Evolutionary conservation across 331 rosid genomes (phyloP).

Genomic region (Telfairia occidentalis): DNA sequence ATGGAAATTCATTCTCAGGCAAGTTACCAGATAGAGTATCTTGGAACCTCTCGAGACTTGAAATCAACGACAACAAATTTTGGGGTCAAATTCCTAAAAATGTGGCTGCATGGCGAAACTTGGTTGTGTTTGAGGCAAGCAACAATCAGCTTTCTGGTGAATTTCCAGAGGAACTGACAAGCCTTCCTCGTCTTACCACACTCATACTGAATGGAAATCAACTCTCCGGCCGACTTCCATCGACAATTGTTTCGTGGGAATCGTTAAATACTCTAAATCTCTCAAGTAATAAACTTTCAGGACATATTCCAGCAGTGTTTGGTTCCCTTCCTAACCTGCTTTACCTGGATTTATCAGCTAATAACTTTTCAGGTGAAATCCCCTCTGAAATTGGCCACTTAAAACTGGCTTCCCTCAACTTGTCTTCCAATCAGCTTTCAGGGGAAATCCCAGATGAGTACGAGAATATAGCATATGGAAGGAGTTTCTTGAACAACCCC

Average conservation of each 20-base stretch:
- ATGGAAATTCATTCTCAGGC: constrained; percentile 57
- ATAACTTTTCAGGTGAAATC: constrained; percentile 56
- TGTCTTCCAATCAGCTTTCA: constrained; percentile 63
- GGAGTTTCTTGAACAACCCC: constrained; percentile 60
- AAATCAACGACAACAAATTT: constrained; percentile 49
- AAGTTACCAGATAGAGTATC: constrained; percentile 46
- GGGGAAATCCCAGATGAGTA: constrained; percentile 62
- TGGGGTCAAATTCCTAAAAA: constrained; percentile 50
- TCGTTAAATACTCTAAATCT: constrained; percentile 43
- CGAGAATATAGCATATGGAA: constrained; percentile 42
- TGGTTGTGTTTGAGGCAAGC: constrained; percentile 57
- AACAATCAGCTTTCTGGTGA: constrained; percentile 52
- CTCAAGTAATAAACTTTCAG: constrained; percentile 53
- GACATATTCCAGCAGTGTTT: constrained; percentile 42
- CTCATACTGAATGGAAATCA: constrained; percentile 51
- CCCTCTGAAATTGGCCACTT: constrained; percentile 40
- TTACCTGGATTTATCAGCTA: constrained; percentile 60
- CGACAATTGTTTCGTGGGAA: constrained; percentile 41
- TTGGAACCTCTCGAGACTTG: constrained; percentile 44
- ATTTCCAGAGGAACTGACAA: constrained; percentile 46
- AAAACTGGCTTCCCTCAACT: constrained; percentile 51
- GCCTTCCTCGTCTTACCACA: constrained; percentile 34
- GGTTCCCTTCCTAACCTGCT: constrained; percentile 36
- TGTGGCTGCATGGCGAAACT: constrained; percentile 26
- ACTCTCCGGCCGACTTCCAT: constrained; percentile 59